Evolutionary conservation across 768 basidiomycete species (phyloP).

Genomic region (Clitopilus passeckerianus): DNA sequence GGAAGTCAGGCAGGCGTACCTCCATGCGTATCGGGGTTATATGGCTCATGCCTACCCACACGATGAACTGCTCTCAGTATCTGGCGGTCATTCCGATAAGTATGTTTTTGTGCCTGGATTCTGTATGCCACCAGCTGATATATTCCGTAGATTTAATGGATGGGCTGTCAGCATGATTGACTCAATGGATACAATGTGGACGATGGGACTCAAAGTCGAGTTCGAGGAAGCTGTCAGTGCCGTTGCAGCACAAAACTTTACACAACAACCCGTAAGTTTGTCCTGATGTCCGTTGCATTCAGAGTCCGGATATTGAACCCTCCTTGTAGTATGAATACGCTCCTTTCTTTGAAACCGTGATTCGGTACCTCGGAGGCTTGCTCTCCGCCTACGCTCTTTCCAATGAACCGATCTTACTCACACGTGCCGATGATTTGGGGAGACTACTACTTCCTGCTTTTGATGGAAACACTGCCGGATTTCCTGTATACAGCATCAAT

Average conservation of each 20-base stretch:
- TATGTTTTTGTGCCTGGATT: slow-evolving; percentile 14
- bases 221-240: slow-evolving; percentile 54
- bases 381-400: slow-evolving; percentile 77
- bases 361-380: slow-evolving; percentile 72
- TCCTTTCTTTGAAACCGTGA: slow-evolving; percentile 73
- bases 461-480: slow-evolving; percentile 48
- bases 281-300: too few relatives aligned
- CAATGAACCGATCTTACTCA: slow-evolving; percentile 49
- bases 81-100: slow-evolving; percentile 44
- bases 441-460: slow-evolving; percentile 60
- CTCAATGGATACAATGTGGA: slow-evolving; percentile 74
- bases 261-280: slow-evolving; percentile 23
- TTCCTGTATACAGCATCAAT: slow-evolving; percentile 62
- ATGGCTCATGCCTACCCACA: slow-evolving; percentile 39
- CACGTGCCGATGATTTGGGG: slow-evolving; percentile 66
- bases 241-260: slow-evolving; percentile 41
- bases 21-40: slow-evolving; percentile 56
- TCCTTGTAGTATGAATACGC: slow-evolving; percentile 22
- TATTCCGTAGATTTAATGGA: slow-evolving; percentile 26
- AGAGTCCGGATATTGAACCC: not conserved
- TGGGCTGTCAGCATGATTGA: slow-evolving; percentile 68
- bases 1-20: slow-evolving; percentile 46
- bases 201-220: slow-evolving; percentile 72
- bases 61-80: slow-evolving; percentile 48
- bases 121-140: not conserved